These are phyloP conservation scores for Fusarium albidum DNA, from an alignment of 2,329 filamentous ascomycete species.

Conservation along the genomic window DNA sequence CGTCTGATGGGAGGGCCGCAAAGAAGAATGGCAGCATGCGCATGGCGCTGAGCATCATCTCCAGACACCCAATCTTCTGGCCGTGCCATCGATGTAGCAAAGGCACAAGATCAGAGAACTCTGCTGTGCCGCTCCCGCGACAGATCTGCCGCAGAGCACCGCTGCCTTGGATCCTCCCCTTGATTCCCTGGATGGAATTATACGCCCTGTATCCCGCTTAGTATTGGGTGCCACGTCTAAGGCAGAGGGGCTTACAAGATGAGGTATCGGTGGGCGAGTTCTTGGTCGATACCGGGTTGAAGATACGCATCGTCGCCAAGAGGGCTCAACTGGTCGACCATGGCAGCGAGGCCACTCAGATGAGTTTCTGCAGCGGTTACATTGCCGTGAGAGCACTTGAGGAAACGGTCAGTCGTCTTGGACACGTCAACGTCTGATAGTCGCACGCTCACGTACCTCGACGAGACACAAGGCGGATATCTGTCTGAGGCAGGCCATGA, in stretches of 20 bases:
- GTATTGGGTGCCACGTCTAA: background rate
- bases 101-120: conserved; percentile 24
- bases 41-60: conserved; percentile 25
- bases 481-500: conserved; percentile 32
- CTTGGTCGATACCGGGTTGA: conserved; percentile 14
- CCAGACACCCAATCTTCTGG: conserved; percentile 27
- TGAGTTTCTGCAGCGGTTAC: conserved; percentile 29
- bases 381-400: conserved; percentile 30
- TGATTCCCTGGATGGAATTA: conserved; percentile 31
- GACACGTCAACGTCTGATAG: no score
- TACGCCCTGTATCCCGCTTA: conserved; percentile 19
- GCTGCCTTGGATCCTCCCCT: conserved; percentile 29
- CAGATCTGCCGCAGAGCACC: conserved; percentile 15
- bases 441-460: conserved; percentile 10
- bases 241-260: conserved; percentile 20
- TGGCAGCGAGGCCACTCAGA: conserved; percentile 26
- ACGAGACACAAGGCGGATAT: conserved; percentile 31
- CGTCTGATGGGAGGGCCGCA: background rate
- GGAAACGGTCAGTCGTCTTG: background rate
- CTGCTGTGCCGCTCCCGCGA: conserved; percentile 1
- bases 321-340: conserved; percentile 29
- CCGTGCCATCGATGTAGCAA: conserved; percentile 30
- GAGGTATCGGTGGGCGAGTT: conserved; percentile 34
- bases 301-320: background rate
- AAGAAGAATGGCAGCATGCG: conserved; percentile 33